Base-by-base conservation (phyloP, 1,284 basidiomycete species). In the Boletus albobrunnescens region DNA sequence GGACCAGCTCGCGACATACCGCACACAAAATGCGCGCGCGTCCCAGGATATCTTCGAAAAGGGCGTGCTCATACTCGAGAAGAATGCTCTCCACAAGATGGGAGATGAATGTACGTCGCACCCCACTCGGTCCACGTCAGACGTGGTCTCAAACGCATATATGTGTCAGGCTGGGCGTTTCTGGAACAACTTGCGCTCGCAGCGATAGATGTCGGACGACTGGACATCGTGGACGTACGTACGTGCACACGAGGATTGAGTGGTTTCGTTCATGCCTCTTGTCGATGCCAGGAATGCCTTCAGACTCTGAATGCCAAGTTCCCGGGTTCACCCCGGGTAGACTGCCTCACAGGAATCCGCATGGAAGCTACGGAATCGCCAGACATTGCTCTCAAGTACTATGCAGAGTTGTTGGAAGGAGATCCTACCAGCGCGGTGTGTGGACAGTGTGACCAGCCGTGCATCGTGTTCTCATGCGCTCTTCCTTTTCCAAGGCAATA, bases 151-250 rank as follows among this genome's bases (percentile, higher is more conserved):
- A 16, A 19, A 14, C 6, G 17, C 3, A 6, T 5, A 19, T 27
- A 30, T 9, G 13, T n/a, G n/a, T n/a, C 56, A 93, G 90, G 77
- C 55, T 96, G 92, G 91, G 77, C 84, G 2, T 82, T 93, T 52
- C 71, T 94, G 13, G 95, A 98, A 64, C 94, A 97, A 62, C 73
- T 97, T 1, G 82, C 84, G 4, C 73, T 94, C 31, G 91, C 95
- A 2, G 82, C 95, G 1, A 72, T 96, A 44, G 94, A 98, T 61
- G 68, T 91, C 13, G 90, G 89, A 14, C 75, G 84, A 46, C 59
- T 86, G 32, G 81, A 89, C 43, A 70, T 92, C n/a, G 91, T 94
- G 19, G 82, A 90, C 62, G 93, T 95, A 64, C 57, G 87, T 75
- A 7, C 17, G 14, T 13, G 35, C 16, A 36, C 20, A 11, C 36